These are phyloP conservation scores for Glomus cerebriforme DNA, from an alignment of 192 early-diverging fungal genomes.

Conservation along the genomic window DNA sequence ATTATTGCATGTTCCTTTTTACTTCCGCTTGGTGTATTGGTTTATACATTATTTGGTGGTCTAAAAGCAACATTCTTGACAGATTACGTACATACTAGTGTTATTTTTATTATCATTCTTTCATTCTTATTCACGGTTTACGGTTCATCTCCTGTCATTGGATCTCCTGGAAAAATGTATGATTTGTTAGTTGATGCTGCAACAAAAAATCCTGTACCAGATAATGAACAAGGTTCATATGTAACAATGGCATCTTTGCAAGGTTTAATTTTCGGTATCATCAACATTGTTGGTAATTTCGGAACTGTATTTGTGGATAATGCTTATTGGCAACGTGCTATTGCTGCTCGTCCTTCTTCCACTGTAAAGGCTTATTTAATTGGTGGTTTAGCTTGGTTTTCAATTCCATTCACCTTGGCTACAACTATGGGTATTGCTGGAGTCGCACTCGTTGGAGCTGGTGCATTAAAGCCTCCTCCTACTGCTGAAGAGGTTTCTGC, in stretches of 20 bases:
- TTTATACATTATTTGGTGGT: constrained; percentile 68
- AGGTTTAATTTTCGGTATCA: constrained; percentile 72
- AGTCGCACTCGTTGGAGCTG: constrained; percentile 60
- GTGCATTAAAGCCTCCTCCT: background rate
- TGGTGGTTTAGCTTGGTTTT: constrained; percentile 78
- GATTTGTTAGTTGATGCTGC: constrained; percentile 62
- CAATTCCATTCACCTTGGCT: constrained; percentile 73
- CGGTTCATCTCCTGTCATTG: constrained; percentile 57
- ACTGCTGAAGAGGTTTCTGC: constrained; percentile 55
- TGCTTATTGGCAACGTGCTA: constrained; percentile 76
- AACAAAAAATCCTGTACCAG: constrained; percentile 51
- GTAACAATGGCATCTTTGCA: constrained; percentile 66
- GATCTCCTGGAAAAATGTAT: constrained; percentile 66
- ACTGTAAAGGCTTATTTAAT: constrained; percentile 71
- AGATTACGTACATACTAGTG: constrained; percentile 70
- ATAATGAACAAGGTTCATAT: constrained; percentile 62
- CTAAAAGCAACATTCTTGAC: constrained; percentile 76
- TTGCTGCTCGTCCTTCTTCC: constrained; percentile 65
- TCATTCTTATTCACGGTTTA: constrained; percentile 72
- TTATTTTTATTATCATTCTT: constrained; percentile 72
- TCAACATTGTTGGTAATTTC: constrained; percentile 78
- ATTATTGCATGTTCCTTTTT: constrained; percentile 63
- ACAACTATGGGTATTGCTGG: constrained; percentile 70
- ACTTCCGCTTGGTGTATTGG: constrained; percentile 67
- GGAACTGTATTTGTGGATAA: constrained; percentile 77